These are phyloP conservation scores for Lipomyces yamadae DNA, from an alignment of 805 yeast species.

Conservation along the genomic window DNA sequence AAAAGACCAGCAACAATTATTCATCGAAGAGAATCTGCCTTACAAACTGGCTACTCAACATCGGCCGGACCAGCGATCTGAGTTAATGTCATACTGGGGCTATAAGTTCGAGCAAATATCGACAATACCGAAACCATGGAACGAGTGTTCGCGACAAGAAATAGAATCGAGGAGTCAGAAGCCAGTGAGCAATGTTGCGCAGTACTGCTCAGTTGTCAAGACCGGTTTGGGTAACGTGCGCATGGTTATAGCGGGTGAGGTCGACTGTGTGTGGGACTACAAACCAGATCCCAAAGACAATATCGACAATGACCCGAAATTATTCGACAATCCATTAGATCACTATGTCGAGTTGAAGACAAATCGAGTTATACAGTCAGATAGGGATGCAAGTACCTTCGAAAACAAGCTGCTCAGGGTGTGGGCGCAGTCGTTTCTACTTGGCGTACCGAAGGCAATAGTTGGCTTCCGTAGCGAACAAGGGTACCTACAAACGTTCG, in stretches of 20 bases:
- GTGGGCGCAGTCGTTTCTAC: slow-evolving; percentile 93
- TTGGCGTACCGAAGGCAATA: slow-evolving; percentile 79
- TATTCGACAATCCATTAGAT: slow-evolving; percentile 53
- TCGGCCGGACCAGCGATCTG: slow-evolving; percentile 37
- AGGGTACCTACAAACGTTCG: slow-evolving; percentile 66
- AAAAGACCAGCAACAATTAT: slow-evolving; percentile 45
- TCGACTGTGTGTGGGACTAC: slow-evolving; percentile 87
- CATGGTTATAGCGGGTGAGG: slow-evolving; percentile 82
- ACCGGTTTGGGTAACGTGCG: slow-evolving; percentile 80
- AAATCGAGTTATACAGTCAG: slow-evolving; percentile 57
- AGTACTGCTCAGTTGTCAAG: slow-evolving; percentile 77
- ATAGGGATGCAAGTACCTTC: slow-evolving; percentile 64
- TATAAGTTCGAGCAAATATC: slow-evolving; percentile 85
- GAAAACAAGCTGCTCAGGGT: slow-evolving; percentile 77
- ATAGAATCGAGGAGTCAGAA: slow-evolving; percentile 69
- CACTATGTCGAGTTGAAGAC: slow-evolving; percentile 91
- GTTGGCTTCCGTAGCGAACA: slow-evolving; percentile 87
- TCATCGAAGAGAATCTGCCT: slow-evolving; percentile 49
- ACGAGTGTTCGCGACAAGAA: slow-evolving; percentile 62
- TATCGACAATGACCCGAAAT: slow-evolving; percentile 31
- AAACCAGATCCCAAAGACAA: slow-evolving; percentile 54
- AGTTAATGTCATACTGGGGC: slow-evolving; percentile 45
- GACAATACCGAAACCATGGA: slow-evolving; percentile 78
- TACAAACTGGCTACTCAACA: slow-evolving; percentile 38
- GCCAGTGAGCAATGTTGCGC: slow-evolving; percentile 71